These are phyloP conservation scores for Colletotrichum sp. DNA, from an alignment of 2,329 filamentous ascomycete species.

Conservation along the genomic window DNA sequence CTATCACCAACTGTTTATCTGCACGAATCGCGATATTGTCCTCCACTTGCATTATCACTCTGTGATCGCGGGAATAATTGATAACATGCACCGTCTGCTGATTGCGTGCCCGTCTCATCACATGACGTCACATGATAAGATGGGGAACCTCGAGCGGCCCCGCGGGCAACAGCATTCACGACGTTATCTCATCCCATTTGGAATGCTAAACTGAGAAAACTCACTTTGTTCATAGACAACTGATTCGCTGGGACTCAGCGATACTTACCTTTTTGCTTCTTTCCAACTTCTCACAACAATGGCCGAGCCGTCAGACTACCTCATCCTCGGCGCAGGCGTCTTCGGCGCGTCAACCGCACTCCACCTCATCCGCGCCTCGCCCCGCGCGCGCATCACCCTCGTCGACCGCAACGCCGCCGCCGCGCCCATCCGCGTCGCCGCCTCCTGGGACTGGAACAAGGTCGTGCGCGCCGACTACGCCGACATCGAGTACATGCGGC, in stretches of 20 bases:
- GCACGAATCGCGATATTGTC: neutral
- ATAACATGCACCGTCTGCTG: neutral
- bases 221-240: neutral
- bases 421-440: constrained; percentile 27
- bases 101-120: neutral
- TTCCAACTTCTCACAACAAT: neutral
- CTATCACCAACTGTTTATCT: neutral
- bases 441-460: constrained; percentile 40
- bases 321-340: constrained; percentile 56
- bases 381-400: constrained; percentile 25
- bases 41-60: neutral
- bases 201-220: neutral
- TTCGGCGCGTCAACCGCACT: constrained; percentile 57
- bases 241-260: neutral
- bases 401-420: constrained; percentile 28
- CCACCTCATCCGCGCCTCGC: constrained; percentile 39
- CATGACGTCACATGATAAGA: constrained; percentile 15
- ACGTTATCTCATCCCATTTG: neutral
- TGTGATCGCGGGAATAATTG: neutral
- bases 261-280: no score
- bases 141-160: neutral
- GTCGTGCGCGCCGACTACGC: constrained; percentile 41
- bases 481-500: constrained; percentile 30
- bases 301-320: constrained; percentile 3
- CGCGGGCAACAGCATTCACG: constrained; percentile 4